Evolutionary conservation across 768 basidiomycete genomes (phyloP), one percentile per base, ranked within the genome.

Genomic region (Boletus rufocinnamomeus): DNA sequence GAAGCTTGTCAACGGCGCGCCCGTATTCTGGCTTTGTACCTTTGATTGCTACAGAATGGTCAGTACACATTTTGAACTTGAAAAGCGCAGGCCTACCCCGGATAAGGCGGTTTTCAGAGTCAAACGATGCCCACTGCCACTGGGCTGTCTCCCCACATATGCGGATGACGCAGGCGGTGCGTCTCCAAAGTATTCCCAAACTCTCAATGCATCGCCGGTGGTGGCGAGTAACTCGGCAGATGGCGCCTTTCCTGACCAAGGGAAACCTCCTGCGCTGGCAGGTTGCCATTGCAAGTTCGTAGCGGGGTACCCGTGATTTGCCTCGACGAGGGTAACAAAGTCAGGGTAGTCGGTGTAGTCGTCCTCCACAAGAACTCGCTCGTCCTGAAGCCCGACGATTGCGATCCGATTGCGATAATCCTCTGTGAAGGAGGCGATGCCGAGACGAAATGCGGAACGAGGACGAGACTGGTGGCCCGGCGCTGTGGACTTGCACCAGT

Each of bases 221-320:
- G 94, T 96, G 13, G 96, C 96, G 10, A 99, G 79, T 48, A 97
- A 75, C 73, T 99, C 97, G 48, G 89, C 80, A 49, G 76, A 75
- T 9, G 80, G 74, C 5, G 82, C 79, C 71, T 87, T 91, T 72
- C 86, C 84, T 7, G 84, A 79, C 89, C 91, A 91, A 44, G 78
- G 71, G 69, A 84, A 83, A 45, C 78, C 81, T 32, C 80, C 75
- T 23, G 90, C 80, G 28, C 84, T 82, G 5, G 83, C 81, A 19
- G 97, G 97, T 64, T 97, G 94, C 91, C 95, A 98, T 67, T 90
- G 93, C 49, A 98, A 75, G 72, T 86, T 89, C 16, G 95, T 98
- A 11, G 93, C 92, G 19, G 97, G 97, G 76, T 96, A 98, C 46
- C 91, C 89, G 63, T 97, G 91, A 62, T 85, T 82, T 2, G 88